Conservation (phyloP, 805 yeast species). For the Myxozyma geophila region DNA sequence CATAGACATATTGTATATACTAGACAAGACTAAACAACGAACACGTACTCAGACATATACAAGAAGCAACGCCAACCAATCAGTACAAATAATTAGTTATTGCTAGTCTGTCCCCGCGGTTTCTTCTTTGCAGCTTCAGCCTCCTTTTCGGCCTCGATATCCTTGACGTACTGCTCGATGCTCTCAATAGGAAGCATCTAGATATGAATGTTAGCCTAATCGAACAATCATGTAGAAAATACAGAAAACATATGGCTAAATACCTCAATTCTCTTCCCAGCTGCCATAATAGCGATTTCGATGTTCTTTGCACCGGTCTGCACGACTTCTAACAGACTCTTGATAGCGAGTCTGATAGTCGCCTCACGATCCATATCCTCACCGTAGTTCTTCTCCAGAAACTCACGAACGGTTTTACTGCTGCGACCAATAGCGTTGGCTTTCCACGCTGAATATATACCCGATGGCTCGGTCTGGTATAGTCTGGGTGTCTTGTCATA, state of each 20-base stretch:
- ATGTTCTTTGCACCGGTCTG: constrained; percentile 97
- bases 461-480: constrained; percentile 96
- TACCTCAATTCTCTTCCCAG: constrained; percentile 61
- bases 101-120: constrained; percentile 24
- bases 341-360: constrained; percentile 79
- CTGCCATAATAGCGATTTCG: constrained; percentile 85
- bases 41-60: background rate
- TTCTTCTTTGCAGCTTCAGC: constrained; percentile 79
- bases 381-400: constrained; percentile 83
- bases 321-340: constrained; percentile 90
- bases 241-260: background rate
- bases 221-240: background rate
- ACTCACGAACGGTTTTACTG: constrained; percentile 92
- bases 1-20: background rate
- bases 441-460: constrained; percentile 96
- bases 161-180: constrained; percentile 73
- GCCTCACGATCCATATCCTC: constrained; percentile 65
- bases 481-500: constrained; percentile 79
- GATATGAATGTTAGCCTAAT: background rate
- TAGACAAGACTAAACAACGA: background rate
- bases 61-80: background rate
- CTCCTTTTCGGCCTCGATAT: constrained; percentile 85
- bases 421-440: constrained; percentile 97
- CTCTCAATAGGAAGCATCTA: constrained; percentile 65
- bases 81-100: background rate